A percentile compares a stretch with the other conserved stretches of the same genome.
phyloP scores from a whole-genome alignment of 2,329 filamentous ascomycete species.

The Colletotrichum acutatum region DNA sequence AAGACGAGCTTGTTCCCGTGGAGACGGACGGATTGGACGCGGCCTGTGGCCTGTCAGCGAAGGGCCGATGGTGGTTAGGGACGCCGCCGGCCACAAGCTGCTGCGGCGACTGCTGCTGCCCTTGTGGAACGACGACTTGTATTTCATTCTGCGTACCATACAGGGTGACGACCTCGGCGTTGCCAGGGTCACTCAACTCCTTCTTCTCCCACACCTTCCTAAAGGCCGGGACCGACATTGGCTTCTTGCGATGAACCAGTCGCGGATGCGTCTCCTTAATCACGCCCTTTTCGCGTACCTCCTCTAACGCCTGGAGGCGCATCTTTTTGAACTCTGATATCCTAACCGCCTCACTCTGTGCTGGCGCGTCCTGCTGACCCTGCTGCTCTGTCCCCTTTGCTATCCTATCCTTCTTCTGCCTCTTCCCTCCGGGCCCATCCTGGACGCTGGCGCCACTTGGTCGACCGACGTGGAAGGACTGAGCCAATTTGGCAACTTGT shows the following conservation, averaged over 20 bases:
- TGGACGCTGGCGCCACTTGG: conserved; percentile 30
- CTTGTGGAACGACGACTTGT: conserved; percentile 5
- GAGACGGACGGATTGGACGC: conserved; percentile 76
- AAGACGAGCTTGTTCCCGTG: conserved; percentile 86
- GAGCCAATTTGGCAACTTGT: conserved; percentile 8
- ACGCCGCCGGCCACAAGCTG: background rate
- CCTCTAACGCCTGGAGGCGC: conserved; percentile 18
- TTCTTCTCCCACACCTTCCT: conserved; percentile 15
- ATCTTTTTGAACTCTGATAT: conserved; percentile 34
- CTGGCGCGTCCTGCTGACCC: background rate
- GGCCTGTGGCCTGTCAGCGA: conserved; percentile 61
- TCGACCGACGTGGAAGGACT: conserved; percentile 26
- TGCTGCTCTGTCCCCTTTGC: background rate
- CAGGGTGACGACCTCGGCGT: conserved; percentile 37
- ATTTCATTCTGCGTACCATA: conserved; percentile 40
- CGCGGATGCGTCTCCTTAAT: conserved; percentile 34
- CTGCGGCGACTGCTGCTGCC: background rate
- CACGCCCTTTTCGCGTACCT: conserved; percentile 18
- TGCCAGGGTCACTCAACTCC: conserved; percentile 10
- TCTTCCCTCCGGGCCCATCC: conserved; percentile 5
- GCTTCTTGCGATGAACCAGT: conserved; percentile 27
- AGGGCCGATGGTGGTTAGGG: conserved; percentile 9
- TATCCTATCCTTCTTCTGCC: conserved; percentile 7
- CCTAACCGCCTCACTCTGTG: background rate
- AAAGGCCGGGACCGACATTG: conserved; percentile 33